Evolutionary conservation across 495 filamentous ascomycete species (phyloP), one percentile per base, ranked within the genome.

Genomic region (Clohesyomyces aquaticus): DNA sequence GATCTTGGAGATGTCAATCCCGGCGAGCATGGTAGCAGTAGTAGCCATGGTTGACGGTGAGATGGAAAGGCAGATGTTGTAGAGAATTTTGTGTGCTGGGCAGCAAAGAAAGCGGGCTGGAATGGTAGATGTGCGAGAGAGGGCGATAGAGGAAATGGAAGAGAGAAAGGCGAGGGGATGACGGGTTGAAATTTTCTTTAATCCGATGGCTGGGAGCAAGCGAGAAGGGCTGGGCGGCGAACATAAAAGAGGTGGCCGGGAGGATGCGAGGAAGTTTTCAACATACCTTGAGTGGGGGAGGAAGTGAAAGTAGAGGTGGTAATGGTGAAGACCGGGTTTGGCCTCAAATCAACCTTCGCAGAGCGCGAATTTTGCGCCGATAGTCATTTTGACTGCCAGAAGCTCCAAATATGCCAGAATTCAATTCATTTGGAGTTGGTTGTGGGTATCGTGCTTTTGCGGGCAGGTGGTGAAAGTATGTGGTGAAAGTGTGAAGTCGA

Each of bases 221-320:
- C 23, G 27, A 26, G 51, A n/a, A 22, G 51, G 26, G n/a, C 22
- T 23, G 35, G 29, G 21, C 14, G 2, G 28, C 29, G 3, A 19
- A 12, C 18, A 4, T 14, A 43, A 25, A 19, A 21, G 18, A 18
- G 22, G 4, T 56, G 21, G 14, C 12, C n/a, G n/a, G 35, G 2
- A 18, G 53, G 27, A 32, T 19, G 1, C 10, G 18, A 22, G 27
- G 19, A 56, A 42, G 35, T 1, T 8, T 4, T 41, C 22, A 18
- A 19, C 53, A 43, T 56, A 56, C 53, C 53, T 56, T 21, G 43
- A 47, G 43, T 4, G n/a, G 14, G 19, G 18, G 43, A 42, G 19
- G 22, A 10, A 41, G 35, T 12, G 35, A 56, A 22, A 8, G 53
- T 4, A 16, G 11, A 28, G n/a, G 4, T 28, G 3, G n/a, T 9